These are phyloP conservation scores for Schizophyllum commune DNA, from an alignment of 1,284 basidiomycete genomes.

Conservation along the genomic window DNA sequence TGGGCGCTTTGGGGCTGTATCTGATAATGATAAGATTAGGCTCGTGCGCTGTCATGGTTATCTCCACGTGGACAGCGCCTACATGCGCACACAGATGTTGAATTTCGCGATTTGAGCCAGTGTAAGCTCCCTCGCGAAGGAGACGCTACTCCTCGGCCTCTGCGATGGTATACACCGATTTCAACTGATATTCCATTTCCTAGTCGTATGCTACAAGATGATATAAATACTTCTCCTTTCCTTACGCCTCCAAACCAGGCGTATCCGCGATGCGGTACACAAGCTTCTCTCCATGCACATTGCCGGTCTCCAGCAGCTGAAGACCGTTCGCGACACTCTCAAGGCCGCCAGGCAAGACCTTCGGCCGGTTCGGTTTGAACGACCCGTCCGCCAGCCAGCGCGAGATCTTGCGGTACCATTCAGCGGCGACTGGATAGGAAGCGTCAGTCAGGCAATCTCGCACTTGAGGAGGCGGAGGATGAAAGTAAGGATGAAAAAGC, in stretches of 20 bases:
- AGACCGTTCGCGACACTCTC: neutral
- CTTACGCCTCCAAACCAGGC: neutral
- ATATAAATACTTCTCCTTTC: neutral
- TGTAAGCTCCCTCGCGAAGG: no score
- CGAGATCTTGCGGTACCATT: neutral
- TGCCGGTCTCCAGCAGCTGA: neutral
- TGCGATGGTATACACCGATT: no score
- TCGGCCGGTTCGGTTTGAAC: neutral
- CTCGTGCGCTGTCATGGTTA: no score
- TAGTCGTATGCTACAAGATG: no score
- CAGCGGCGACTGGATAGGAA: conserved; percentile 3
- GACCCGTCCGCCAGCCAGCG: neutral
- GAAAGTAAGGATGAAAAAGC: no score
- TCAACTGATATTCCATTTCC: no score
- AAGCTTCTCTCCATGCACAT: neutral
- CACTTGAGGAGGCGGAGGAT: no score
- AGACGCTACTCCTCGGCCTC: no score
- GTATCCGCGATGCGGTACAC: neutral
- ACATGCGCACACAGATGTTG: no score
- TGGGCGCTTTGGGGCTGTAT: neutral
- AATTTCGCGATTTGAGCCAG: no score
- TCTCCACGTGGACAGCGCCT: no score
- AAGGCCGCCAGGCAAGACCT: neutral
- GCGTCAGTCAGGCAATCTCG: conserved; percentile 19
- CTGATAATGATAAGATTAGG: neutral